Evolutionary conservation across 1,284 basidiomycete genomes (phyloP), one percentile per base, ranked within the genome.

Genomic region (Golubevia pallescens): DNA sequence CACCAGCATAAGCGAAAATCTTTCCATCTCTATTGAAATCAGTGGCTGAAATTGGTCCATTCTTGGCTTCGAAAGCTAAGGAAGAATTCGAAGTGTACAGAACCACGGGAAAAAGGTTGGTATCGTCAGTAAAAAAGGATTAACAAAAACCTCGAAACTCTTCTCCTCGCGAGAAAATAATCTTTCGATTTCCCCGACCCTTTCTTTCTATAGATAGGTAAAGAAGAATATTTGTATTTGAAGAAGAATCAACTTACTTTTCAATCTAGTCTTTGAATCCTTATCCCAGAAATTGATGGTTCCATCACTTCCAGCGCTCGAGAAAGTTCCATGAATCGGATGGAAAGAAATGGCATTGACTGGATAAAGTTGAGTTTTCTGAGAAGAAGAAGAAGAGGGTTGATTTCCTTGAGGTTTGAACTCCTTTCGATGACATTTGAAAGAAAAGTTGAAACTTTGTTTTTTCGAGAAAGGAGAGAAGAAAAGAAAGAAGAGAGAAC

Each of bases 291-390:
- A 80, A 62, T 78, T 84, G 62, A 86, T 80, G 7, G 76, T 76
- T 28, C 80, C 84, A 85, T 91, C 78, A 8, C 86, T 86, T 89
- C 95, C 95, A 68, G 92, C 94, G 0, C 95, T 97, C 34, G 93
- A 93, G 87, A 97, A 97, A 0, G 95, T 98, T 56, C 94, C 95
- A 73, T 96, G 93, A 0, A 91, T 89, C 57, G 93, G 93, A 84
- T 97, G 94, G 89, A 97, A 97, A 0, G 90, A 90, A 77, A 94
- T 92, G 66, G 93, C 92, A 80, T 99, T 98, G 65, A 98, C 94
- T 0, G 95, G 90, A 81, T 90, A 98, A 14, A 98, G 92, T 58
- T 94, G 87, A 7, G 23, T 51, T 7, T 4, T 19, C 57, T 5
- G 19, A 5, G 57, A 19, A 6, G 16, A 2, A 32, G 56, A 16